Conservation (phyloP, 768 basidiomycete species). For the Trametes cingulata region DNA sequence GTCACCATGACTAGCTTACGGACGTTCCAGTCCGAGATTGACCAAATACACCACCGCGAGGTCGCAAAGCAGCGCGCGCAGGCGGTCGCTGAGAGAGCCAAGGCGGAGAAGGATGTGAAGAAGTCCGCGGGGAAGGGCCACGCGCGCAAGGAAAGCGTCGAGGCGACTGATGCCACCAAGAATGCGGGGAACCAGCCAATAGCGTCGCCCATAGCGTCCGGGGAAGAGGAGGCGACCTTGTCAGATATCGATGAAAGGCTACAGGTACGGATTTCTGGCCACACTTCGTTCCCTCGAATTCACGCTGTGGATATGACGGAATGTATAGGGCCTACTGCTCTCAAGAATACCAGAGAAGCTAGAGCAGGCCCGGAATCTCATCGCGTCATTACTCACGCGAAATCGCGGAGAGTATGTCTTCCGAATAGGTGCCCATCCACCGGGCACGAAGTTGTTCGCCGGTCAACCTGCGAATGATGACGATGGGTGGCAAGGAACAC, state of each 20-base stretch:
- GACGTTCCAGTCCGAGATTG: constrained; percentile 74
- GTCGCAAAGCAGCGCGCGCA: constrained; percentile 59
- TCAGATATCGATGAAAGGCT: constrained; percentile 56
- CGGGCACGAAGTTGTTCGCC: constrained; percentile 54
- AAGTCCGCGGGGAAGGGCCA: constrained; percentile 43
- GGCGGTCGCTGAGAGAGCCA: constrained; percentile 31
- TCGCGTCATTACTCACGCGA: constrained; percentile 68
- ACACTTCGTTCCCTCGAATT: background rate
- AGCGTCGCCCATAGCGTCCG: constrained; percentile 1
- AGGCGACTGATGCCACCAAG: constrained; percentile 3
- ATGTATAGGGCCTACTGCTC: constrained; percentile 45
- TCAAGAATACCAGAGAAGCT: constrained; percentile 44
- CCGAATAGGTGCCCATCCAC: constrained; percentile 69
- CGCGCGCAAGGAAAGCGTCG: constrained; percentile 22
- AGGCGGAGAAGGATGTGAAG: constrained; percentile 30
- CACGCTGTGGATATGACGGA: background rate
- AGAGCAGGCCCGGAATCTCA: constrained; percentile 59
- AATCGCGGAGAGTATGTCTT: constrained; percentile 74
- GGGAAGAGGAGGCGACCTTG: constrained; percentile 10
- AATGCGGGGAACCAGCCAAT: constrained; percentile 14
- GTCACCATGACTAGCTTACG: constrained; percentile 53
- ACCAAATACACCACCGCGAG: constrained; percentile 72
- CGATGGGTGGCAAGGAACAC: constrained; percentile 56
- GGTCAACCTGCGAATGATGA: constrained; percentile 48
- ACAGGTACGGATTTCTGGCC: constrained; percentile 40